Evolutionary conservation across 345 rosid genomes (phyloP).

Genomic region (Corchorus olitorius): DNA sequence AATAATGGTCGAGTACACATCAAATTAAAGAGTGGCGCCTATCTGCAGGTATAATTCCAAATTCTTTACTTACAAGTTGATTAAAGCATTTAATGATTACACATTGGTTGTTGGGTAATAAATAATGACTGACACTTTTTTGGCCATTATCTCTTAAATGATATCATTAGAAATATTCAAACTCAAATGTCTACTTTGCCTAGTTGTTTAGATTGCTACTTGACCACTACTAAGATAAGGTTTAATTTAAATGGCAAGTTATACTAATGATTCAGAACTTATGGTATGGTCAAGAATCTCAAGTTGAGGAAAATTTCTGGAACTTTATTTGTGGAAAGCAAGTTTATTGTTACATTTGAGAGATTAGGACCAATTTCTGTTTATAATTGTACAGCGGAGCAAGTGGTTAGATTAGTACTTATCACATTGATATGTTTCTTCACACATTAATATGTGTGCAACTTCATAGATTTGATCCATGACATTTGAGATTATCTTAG

Average conservation of each 20-base stretch:
- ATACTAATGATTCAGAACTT: background rate
- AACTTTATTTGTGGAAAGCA: background rate
- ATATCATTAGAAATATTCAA: background rate
- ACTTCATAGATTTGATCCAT: background rate
- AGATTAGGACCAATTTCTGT: conserved; percentile 3
- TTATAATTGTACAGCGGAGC: background rate
- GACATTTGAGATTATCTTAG: conserved; percentile 9
- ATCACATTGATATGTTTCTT: background rate
- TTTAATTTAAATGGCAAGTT: background rate
- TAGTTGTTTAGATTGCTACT: background rate
- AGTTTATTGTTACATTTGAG: conserved; percentile 11
- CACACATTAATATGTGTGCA: background rate
- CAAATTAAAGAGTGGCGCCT: conserved; percentile 51
- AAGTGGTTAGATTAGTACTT: background rate
- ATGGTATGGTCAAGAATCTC: background rate
- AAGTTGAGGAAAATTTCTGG: background rate
- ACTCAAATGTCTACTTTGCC: background rate
- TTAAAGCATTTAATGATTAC: background rate
- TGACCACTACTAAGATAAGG: background rate
- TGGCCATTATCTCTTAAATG: background rate
- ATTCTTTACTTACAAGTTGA: background rate
- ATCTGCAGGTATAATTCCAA: conserved; percentile 53
- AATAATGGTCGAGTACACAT: conserved; percentile 48
- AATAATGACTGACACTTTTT: conserved; percentile 11
- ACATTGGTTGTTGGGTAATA: background rate